A percentile compares a stretch with the other conserved stretches of the same genome.
Conservation (phyloP, 1,284 basidiomycete species). For the Microbotryomycetes sp. region DNA sequence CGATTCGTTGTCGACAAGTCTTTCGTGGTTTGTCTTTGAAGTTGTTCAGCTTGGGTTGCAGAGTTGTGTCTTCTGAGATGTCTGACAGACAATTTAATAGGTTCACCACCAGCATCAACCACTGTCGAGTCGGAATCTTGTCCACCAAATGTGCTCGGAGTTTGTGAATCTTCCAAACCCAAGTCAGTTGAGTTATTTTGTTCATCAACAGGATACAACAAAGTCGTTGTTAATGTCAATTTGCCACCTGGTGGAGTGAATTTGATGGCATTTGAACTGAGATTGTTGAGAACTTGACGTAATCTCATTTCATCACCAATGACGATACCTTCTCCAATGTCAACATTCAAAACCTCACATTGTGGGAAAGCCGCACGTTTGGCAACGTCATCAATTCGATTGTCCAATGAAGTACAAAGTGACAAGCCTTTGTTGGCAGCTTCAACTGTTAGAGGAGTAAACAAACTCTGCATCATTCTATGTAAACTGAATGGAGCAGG, state of each 20-base stretch:
- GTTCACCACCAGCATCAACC: background rate
- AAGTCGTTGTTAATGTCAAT: slow-evolving; percentile 54
- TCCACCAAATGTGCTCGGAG: background rate
- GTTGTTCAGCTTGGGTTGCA: background rate
- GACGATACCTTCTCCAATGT: slow-evolving; percentile 54
- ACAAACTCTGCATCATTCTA: slow-evolving; percentile 68
- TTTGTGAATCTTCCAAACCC: background rate
- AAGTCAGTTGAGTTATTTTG: background rate
- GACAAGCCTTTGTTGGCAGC: slow-evolving; percentile 63
- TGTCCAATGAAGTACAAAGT: slow-evolving; percentile 63
- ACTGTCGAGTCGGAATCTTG: background rate
- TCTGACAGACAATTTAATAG: background rate
- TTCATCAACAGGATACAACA: slow-evolving; percentile 48
- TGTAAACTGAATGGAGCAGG: slow-evolving; percentile 70
- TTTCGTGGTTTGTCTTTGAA: background rate
- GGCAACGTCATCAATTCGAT: slow-evolving; percentile 59
- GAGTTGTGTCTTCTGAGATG: background rate
- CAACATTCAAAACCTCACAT: slow-evolving; percentile 44
- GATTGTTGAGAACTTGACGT: slow-evolving; percentile 53
- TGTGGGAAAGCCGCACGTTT: background rate
- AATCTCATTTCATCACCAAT: slow-evolving; percentile 70
- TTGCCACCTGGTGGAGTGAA: slow-evolving; percentile 69
- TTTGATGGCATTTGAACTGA: slow-evolving; percentile 48
- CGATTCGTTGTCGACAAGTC: too few relatives aligned
- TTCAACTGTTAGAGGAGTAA: slow-evolving; percentile 65